These are phyloP conservation scores for Escovopsis weberi DNA, from an alignment of 2,329 filamentous ascomycete genomes.

Conservation along the genomic window DNA sequence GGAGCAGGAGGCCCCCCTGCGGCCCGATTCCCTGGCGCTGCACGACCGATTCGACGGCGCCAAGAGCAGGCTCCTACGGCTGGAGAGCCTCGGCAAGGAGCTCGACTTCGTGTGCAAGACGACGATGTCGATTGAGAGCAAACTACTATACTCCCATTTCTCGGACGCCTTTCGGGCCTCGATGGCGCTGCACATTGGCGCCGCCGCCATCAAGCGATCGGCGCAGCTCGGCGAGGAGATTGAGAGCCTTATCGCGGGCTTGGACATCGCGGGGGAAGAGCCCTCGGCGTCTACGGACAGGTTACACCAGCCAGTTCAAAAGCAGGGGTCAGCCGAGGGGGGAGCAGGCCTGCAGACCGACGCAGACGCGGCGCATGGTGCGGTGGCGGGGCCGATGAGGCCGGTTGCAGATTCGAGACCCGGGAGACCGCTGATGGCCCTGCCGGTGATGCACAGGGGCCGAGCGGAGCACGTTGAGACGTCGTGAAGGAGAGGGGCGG, in stretches of 20 bases:
- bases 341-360: no score
- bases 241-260: background rate
- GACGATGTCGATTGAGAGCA: slow-evolving; percentile 19
- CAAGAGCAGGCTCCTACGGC: slow-evolving; percentile 16
- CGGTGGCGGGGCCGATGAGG: no score
- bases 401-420: no score
- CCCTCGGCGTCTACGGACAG: background rate
- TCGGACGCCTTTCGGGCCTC: slow-evolving; percentile 14
- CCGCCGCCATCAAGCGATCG: slow-evolving; percentile 9
- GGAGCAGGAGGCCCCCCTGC: slow-evolving; percentile 6
- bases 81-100: slow-evolving; percentile 22
- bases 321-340: no score
- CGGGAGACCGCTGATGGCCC: no score
- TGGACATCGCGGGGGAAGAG: background rate
- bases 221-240: slow-evolving; percentile 12
- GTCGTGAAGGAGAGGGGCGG: no score
- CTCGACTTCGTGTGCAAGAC: slow-evolving; percentile 14
- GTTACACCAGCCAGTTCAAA: no score
- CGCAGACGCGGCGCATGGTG: no score
- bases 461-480: no score
- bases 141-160: slow-evolving; percentile 18
- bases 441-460: no score
- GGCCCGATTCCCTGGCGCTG: background rate
- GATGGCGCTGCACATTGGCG: slow-evolving; percentile 16
- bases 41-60: slow-evolving; percentile 1